phyloP scores from a whole-genome alignment of 306 rosid species.

The Echinosophora koreensis region DNA sequence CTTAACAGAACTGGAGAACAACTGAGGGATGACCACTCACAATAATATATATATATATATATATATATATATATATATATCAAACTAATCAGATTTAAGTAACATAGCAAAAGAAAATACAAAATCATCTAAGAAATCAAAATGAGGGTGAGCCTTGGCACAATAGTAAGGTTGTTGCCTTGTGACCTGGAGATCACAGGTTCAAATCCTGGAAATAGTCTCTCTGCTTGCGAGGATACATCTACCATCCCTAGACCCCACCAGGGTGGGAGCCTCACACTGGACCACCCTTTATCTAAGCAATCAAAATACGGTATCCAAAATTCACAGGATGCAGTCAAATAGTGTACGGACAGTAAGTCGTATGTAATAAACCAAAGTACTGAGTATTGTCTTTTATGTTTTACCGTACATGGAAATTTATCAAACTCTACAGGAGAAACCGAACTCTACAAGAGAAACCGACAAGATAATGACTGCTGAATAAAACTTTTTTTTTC shows the following conservation, averaged over 20 bases:
- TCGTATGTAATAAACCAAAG: background rate
- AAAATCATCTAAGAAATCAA: constrained; percentile 10
- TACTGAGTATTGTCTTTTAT: background rate
- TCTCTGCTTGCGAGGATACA: too few species aligned
- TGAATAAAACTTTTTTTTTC: background rate
- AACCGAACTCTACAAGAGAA: constrained; percentile 23
- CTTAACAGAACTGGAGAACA: background rate
- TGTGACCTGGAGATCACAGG: too few species aligned
- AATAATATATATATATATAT: background rate
- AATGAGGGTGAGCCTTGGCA: background rate
- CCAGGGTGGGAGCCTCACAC: too few species aligned
- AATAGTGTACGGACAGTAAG: background rate
- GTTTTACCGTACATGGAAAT: background rate
- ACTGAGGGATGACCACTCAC: background rate
- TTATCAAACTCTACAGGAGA: constrained; percentile 26
- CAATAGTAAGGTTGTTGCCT: too few species aligned
- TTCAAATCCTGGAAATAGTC: too few species aligned
- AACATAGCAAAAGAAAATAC: background rate
- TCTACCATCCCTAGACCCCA: too few species aligned
- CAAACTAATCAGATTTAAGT: background rate
- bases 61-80: background rate
- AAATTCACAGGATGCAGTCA: constrained; percentile 12
- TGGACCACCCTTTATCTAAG: background rate
- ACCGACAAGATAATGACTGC: background rate
- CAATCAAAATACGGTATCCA: constrained; percentile 6